phyloP scores from a whole-genome alignment of 345 rosid species.

The Kandelia obovata region DNA sequence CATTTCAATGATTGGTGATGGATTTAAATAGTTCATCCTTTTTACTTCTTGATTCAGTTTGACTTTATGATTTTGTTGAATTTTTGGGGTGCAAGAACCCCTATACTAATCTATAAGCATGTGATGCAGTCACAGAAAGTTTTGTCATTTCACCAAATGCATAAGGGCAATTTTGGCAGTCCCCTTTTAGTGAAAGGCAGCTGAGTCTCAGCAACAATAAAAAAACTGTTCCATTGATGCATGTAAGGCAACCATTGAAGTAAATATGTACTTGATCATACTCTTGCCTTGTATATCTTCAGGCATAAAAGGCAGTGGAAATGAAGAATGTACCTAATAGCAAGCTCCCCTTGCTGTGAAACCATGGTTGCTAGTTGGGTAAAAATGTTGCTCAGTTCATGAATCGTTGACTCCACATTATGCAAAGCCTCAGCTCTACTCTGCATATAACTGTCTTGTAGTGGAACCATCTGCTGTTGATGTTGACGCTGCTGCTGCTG shows the following conservation, averaged over 20 bases:
- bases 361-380: conserved; percentile 83
- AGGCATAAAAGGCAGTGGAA: neutral
- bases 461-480: conserved; percentile 65
- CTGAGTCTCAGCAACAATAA: neutral
- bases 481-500: conserved; percentile 45
- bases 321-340: conserved; percentile 54
- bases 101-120: neutral
- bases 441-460: conserved; percentile 81
- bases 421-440: conserved; percentile 80
- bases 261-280: neutral
- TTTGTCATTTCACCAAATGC: neutral
- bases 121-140: neutral
- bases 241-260: neutral
- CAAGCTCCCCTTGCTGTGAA: conserved; percentile 88
- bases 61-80: neutral
- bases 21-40: neutral
- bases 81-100: neutral
- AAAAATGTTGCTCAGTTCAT: conserved; percentile 67
- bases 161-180: neutral
- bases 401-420: conserved; percentile 80
- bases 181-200: conserved; percentile 6
- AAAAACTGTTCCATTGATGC: neutral
- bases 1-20: neutral
- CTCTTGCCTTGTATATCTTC: neutral
- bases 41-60: neutral